Percentiles rank a stretch among this genome's conserved stretches.
Evolutionary conservation across 495 filamentous ascomycete genomes (phyloP).

Genomic region (Podospora tetraspora): DNA sequence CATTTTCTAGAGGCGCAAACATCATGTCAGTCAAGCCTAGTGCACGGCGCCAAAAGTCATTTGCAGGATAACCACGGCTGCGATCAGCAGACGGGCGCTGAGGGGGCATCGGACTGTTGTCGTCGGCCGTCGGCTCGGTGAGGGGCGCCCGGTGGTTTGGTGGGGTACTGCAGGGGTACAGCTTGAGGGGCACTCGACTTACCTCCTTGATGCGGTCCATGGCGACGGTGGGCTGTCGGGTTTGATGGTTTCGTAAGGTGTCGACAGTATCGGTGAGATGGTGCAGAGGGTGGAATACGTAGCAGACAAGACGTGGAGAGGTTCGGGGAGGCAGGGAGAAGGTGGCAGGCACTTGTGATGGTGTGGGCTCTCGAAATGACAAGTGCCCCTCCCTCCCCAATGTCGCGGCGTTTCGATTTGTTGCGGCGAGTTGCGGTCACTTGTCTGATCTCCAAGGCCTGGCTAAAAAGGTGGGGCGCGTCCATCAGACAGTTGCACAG

Average conservation of each 20-base stretch:
- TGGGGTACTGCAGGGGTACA: conserved; percentile 38
- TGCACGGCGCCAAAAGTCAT: background rate
- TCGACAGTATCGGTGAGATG: background rate
- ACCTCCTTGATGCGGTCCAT: conserved; percentile 84
- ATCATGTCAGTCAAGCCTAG: too few relatives aligned
- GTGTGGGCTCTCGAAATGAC: conserved; percentile 27
- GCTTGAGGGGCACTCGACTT: conserved; percentile 38
- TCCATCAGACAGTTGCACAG: too few relatives aligned
- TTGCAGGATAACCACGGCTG: background rate
- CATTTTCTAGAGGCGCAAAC: too few relatives aligned
- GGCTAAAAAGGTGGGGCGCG: conserved; percentile 27
- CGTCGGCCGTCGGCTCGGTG: conserved; percentile 7
- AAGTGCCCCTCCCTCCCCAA: conserved; percentile 29
- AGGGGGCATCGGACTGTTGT: background rate
- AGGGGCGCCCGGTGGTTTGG: conserved; percentile 28
- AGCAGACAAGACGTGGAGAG: conserved; percentile 9
- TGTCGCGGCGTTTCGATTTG: conserved; percentile 27
- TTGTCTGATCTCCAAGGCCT: conserved; percentile 28
- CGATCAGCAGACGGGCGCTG: background rate
- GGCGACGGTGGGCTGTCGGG: conserved; percentile 21
- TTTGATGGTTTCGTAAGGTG: background rate
- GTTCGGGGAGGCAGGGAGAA: conserved; percentile 17
- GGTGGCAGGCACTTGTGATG: conserved; percentile 16
- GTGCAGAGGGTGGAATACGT: conserved; percentile 12
- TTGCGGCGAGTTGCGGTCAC: conserved; percentile 24